Conservation (phyloP, 805 yeast species). For the Yarrowia sp. region DNA sequence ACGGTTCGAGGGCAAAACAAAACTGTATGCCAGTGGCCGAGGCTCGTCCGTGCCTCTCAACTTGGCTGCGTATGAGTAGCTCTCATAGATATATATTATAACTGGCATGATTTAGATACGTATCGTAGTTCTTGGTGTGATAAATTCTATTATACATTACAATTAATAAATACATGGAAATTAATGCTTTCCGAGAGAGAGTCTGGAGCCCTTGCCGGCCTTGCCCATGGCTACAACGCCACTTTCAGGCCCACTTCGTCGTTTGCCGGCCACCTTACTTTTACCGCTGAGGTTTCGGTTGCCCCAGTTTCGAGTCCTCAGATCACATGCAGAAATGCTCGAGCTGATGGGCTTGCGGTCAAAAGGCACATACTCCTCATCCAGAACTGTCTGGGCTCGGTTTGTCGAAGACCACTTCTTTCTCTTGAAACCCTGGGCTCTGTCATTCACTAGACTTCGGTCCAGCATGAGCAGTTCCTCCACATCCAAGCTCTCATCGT, state of each 20-base stretch:
- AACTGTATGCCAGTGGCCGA: slow-evolving; percentile 91
- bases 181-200: not conserved
- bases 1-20: slow-evolving; percentile 63
- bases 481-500: slow-evolving; percentile 9
- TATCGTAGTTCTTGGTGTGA: no score
- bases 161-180: slow-evolving; percentile 6
- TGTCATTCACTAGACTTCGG: slow-evolving; percentile 3
- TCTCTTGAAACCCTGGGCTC: not conserved
- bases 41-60: slow-evolving; percentile 89
- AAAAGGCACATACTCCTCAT: slow-evolving; percentile 12
- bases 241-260: slow-evolving; percentile 5
- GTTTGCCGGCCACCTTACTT: not conserved
- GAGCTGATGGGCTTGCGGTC: not conserved
- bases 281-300: slow-evolving; percentile 17
- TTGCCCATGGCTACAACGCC: not conserved
- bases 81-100: not conserved
- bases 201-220: slow-evolving; percentile 17
- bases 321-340: not conserved
- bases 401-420: not conserved
- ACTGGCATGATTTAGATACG: no score
- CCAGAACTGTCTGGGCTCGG: slow-evolving; percentile 1
- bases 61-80: slow-evolving; percentile 43
- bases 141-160: not conserved
- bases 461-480: slow-evolving; percentile 22
- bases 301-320: slow-evolving; percentile 21